These are phyloP conservation scores for Aureobasidium sp. DNA, from an alignment of 2,329 filamentous ascomycete species.

Conservation along the genomic window DNA sequence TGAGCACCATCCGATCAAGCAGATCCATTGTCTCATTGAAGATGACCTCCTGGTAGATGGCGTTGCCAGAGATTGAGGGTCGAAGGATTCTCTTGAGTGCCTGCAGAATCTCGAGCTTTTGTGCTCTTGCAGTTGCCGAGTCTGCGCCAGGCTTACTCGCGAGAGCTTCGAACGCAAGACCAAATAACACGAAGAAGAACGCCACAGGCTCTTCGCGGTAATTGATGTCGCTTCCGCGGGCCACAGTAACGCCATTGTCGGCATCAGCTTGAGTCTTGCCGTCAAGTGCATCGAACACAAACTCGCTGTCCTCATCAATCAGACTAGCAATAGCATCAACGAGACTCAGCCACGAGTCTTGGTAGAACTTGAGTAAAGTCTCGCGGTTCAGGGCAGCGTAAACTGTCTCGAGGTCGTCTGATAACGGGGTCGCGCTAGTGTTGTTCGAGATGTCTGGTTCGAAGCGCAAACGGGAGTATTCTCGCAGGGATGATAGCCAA, in stretches of 20 bases:
- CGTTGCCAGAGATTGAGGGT: constrained; percentile 89
- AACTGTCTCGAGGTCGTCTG: constrained; percentile 83
- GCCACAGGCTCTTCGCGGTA: constrained; percentile 96
- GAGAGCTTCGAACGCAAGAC: constrained; percentile 90
- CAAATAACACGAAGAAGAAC: constrained; percentile 98
- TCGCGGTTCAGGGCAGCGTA: constrained; percentile 93
- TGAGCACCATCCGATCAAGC: constrained; percentile 84
- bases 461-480: constrained; percentile 87
- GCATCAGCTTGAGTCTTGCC: constrained; percentile 54
- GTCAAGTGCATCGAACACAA: constrained; percentile 93
- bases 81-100: constrained; percentile 92
- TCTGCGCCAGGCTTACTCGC: constrained; percentile 65
- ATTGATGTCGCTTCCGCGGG: constrained; percentile 64
- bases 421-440: constrained; percentile 60
- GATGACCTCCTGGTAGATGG: constrained; percentile 91
- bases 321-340: constrained; percentile 96
- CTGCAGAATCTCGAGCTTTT: constrained; percentile 69
- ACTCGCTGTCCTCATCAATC: constrained; percentile 95
- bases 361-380: constrained; percentile 89
- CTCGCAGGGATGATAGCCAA: constrained; percentile 86
- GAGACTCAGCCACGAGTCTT: constrained; percentile 92
- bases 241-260: constrained; percentile 15
- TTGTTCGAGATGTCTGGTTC: constrained; percentile 96
- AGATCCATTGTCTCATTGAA: constrained; percentile 97
- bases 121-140: constrained; percentile 26